These are phyloP conservation scores for Ustilago trichophora DNA, from an alignment of 1,284 basidiomycete genomes.

Conservation along the genomic window DNA sequence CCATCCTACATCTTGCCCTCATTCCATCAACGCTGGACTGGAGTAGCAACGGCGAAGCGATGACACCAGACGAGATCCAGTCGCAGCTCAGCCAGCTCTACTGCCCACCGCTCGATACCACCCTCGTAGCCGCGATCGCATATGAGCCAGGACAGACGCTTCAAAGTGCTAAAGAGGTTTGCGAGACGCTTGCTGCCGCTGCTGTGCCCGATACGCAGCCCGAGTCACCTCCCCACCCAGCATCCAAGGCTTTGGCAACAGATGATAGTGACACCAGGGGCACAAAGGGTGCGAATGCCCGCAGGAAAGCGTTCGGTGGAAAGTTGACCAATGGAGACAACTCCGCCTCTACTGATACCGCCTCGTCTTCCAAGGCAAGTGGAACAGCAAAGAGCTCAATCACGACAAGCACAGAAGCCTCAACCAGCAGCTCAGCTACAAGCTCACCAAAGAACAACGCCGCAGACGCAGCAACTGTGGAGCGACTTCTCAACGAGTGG, in stretches of 20 bases:
- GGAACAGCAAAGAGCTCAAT: too few species aligned
- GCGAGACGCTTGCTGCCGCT: conserved; percentile 41
- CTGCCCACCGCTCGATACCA: conserved; percentile 49
- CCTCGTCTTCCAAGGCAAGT: not conserved
- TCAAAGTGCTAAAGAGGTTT: conserved; percentile 44
- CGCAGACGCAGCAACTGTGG: conserved; percentile 28
- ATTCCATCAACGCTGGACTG: too few species aligned
- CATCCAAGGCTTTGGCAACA: too few species aligned
- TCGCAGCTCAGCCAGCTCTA: conserved; percentile 36
- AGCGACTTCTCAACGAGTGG: conserved; percentile 46
- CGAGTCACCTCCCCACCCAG: not conserved
- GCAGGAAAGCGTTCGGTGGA: conserved; percentile 21
- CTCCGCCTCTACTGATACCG: not conserved
- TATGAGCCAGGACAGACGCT: conserved; percentile 50
- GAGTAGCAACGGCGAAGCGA: too few species aligned
- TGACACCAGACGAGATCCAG: conserved; percentile 42
- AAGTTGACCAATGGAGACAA: conserved; percentile 12
- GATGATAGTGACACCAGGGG: not conserved
- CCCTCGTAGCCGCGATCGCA: conserved; percentile 52
- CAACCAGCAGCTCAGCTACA: not conserved
- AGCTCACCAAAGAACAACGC: conserved; percentile 1
- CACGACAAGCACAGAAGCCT: not conserved
- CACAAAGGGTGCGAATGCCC: not conserved
- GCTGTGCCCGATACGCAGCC: conserved; percentile 7
- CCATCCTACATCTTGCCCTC: too few species aligned